Conservation (phyloP, 2,329 filamentous ascomycete species). For the Fusarium oligoseptatum region DNA sequence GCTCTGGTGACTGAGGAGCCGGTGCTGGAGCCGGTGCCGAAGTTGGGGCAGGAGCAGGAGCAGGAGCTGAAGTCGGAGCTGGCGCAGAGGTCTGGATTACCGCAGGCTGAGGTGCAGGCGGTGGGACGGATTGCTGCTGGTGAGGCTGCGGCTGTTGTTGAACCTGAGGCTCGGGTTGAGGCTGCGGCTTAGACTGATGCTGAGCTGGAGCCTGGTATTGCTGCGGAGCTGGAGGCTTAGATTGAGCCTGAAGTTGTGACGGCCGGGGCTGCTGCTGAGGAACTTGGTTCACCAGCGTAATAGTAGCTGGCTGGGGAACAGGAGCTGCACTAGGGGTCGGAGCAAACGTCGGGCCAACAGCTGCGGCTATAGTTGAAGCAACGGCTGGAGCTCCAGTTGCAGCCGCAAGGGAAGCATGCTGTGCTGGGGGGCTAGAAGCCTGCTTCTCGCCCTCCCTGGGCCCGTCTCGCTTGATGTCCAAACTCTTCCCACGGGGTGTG, state of each 20-base stretch:
- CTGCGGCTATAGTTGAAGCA: constrained; percentile 10
- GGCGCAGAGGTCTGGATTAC: constrained; percentile 1
- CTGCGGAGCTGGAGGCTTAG: constrained; percentile 6
- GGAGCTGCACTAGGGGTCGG: constrained; percentile 6
- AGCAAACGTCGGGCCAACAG: constrained; percentile 9
- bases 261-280: constrained; percentile 11
- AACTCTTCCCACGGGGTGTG: constrained; percentile 60
- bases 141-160: neutral
- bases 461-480: constrained; percentile 60
- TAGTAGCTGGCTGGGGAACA: constrained; percentile 23
- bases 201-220: constrained; percentile 7
- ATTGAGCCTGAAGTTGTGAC: constrained; percentile 13
- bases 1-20: constrained; percentile 16
- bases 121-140: neutral
- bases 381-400: constrained; percentile 27
- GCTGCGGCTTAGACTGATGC: neutral
- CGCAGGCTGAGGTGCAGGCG: neutral
- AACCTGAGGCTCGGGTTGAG: neutral
- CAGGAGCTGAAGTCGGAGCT: neutral
- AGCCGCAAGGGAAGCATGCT: constrained; percentile 22
- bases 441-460: constrained; percentile 38
- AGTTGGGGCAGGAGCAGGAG: neutral
- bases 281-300: constrained; percentile 18
- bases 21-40: neutral
- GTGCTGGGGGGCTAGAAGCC: constrained; percentile 1